Evolutionary conservation across 2,329 filamentous ascomycete genomes (phyloP), one percentile per base, ranked within the genome.

Genomic region (Pseudogymnoascus sp.): DNA sequence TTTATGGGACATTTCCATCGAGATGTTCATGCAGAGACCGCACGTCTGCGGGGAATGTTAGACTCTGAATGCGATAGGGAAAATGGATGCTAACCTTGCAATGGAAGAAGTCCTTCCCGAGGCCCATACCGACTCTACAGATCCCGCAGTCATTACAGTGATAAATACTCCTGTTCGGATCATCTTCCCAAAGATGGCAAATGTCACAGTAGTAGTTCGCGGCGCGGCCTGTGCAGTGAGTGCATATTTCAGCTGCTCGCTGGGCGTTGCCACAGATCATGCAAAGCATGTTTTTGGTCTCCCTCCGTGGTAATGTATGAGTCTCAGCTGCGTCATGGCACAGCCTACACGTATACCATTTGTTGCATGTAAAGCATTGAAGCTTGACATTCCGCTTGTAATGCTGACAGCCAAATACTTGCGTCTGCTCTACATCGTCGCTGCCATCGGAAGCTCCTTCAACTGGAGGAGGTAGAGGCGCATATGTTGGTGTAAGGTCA

Each of bases 151-250:
- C 95, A 71, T 87, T 84, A 75, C 95, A 99, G 74, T 99, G 95
- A 73, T 99, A 99, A 64, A 97, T 96, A 67, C 88, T 89, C 75
- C 96, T 97, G 68, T 86, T 88, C 62, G 87, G 85, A 69, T 97
- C 90, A 71, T 97, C 92, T 72, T 97, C 93, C 95, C 95, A 99
- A 1, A 99, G 82, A 76, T 97, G 97, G 81, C 95, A 99, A 63
- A 95, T 89, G 62, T 86, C 84, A 77, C 95, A 99, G 73, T 96
- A 99, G 75, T 97, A 97, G 71, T 89, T 89, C 11, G 93, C 92
- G 5, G 91, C 85, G 64, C 86, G 84, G 68, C 87, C 85, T 16
- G 87, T 89, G 73, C 95, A 99, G 63, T 85, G 82, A 60, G 83
- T 80, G 74, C 95, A 99, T 61, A 85, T 81, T 67, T 96, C 91